Conservation (phyloP, 768 basidiomycete species). For the Rubroboletus pulcherrimus region DNA sequence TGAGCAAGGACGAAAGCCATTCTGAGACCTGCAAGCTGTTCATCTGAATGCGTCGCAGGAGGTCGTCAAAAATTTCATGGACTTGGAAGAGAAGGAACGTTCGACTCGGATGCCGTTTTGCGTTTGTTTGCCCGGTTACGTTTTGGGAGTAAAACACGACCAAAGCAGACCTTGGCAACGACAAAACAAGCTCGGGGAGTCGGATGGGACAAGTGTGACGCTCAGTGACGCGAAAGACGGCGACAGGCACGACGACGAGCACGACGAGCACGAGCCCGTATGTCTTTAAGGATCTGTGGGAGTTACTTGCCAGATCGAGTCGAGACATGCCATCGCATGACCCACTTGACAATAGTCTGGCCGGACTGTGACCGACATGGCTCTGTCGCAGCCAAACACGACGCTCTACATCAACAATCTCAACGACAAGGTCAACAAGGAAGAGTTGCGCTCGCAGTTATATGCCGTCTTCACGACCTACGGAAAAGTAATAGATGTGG, state of each 20-base stretch:
- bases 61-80: conserved; percentile 36
- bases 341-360: neutral
- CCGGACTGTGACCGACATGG: conserved; percentile 27
- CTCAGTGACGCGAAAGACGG: neutral
- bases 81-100: conserved; percentile 17
- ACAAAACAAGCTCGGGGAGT: conserved; percentile 4
- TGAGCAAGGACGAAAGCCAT: conserved; percentile 50
- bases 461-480: conserved; percentile 90
- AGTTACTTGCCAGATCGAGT: conserved; percentile 18
- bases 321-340: neutral
- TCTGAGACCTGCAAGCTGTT: conserved; percentile 32
- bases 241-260: conserved; percentile 6
- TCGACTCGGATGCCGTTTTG: conserved; percentile 20
- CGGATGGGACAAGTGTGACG: neutral
- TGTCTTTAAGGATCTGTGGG: conserved; percentile 15
- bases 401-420: conserved; percentile 93
- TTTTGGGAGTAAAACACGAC: conserved; percentile 28
- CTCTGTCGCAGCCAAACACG: conserved; percentile 68
- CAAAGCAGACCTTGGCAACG: conserved; percentile 11
- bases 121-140: conserved; percentile 32
- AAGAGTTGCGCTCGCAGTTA: conserved; percentile 79
- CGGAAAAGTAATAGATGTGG: conserved; percentile 89
- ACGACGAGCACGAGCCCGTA: neutral
- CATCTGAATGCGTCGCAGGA: conserved; percentile 33
- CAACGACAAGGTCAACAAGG: conserved; percentile 89